Percentiles rank a stretch among this genome's conserved stretches.
Conservation (phyloP, 1,284 basidiomycete species). For the Cerioporus squamosus region DNA sequence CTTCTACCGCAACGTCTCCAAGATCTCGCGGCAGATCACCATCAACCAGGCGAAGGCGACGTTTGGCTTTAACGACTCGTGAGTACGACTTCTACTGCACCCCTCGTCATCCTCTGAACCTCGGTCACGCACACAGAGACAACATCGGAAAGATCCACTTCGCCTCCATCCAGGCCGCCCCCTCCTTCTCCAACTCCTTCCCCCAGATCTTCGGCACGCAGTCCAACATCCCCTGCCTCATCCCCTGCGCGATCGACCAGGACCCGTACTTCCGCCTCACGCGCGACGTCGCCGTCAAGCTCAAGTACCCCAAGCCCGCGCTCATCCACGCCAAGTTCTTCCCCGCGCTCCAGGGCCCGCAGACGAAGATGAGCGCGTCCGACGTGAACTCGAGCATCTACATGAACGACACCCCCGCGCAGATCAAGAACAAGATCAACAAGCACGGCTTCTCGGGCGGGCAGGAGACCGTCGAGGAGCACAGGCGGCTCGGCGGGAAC, state of each 20-base stretch:
- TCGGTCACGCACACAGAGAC: conserved; percentile 59
- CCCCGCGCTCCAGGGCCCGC: conserved; percentile 95
- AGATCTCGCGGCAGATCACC: conserved; percentile 92
- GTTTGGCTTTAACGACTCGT: conserved; percentile 97
- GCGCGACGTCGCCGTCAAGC: conserved; percentile 90
- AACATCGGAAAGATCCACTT: conserved; percentile 99
- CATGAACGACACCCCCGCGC: conserved; percentile 92
- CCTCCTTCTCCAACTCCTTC: conserved; percentile 98
- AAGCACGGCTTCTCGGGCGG: conserved; percentile 92
- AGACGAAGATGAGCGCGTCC: conserved; percentile 99
- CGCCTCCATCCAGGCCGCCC: conserved; percentile 95
- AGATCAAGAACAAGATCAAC: conserved; percentile 99
- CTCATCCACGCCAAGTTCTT: conserved; percentile 98
- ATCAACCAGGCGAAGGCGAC: conserved; percentile 94
- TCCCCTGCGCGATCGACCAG: conserved; percentile 99
- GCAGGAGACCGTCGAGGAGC: conserved; percentile 92
- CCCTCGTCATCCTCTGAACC: neutral
- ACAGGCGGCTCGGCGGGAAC: conserved; percentile 87
- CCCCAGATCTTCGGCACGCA: conserved; percentile 94
- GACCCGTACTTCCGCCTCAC: conserved; percentile 97
- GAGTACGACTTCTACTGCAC: conserved; percentile 37
- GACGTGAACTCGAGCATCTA: conserved; percentile 91
- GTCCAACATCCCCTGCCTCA: conserved; percentile 89
- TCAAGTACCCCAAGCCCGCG: conserved; percentile 95
- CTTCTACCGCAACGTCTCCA: conserved; percentile 95